phyloP scores from a whole-genome alignment of 345 rosid species.

The Anastatica hierochuntica region DNA sequence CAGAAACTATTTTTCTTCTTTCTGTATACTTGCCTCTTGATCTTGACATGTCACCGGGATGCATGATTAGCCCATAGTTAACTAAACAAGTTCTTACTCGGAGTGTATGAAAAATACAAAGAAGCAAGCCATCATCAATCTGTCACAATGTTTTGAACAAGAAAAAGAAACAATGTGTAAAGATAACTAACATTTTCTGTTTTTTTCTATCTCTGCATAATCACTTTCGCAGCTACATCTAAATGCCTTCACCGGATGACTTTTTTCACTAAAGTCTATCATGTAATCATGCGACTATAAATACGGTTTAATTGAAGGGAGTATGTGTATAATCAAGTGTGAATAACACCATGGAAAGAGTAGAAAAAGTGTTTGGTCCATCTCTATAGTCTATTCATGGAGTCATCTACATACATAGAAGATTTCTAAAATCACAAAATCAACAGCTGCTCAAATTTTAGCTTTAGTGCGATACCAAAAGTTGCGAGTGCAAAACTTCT shows the following conservation, averaged over 20 bases:
- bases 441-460: no score
- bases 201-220: constrained; percentile 48
- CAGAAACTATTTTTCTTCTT: constrained; percentile 20
- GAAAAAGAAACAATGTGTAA: neutral
- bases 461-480: no score
- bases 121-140: no score
- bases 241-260: constrained; percentile 82
- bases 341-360: neutral
- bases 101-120: no score
- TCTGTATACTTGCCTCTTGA: constrained; percentile 17
- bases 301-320: neutral
- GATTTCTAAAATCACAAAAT: no score
- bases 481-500: no score
- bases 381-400: no score
- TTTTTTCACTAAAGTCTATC: constrained; percentile 54
- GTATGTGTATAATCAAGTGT: neutral
- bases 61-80: constrained; percentile 3
- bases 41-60: constrained; percentile 6
- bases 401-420: no score
- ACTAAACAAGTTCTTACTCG: no score
- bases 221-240: constrained; percentile 57
- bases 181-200: constrained; percentile 24
- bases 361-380: neutral
- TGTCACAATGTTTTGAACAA: no score
- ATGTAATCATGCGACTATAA: constrained; percentile 57